Evolutionary conservation across 1,139 yeast genomes (phyloP), one percentile per base, ranked within the genome.

Genomic region (Scheffersomyces lignicola): DNA sequence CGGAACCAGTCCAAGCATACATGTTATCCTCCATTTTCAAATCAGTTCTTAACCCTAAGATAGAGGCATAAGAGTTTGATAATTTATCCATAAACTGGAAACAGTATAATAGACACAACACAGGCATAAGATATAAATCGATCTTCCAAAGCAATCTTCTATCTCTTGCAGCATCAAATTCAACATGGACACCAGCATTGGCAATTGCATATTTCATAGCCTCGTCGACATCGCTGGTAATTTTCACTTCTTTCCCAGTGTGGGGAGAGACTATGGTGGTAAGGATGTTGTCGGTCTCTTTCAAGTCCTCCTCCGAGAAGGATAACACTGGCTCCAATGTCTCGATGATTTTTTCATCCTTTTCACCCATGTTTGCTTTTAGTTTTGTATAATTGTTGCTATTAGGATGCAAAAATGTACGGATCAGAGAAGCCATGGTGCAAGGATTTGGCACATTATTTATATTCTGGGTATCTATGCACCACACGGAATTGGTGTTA

Each of bases 81-180:
- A 69, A 58, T 49, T 83, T 83, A 54, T 82, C 89, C 80, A 82
- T 77, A 40, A 73, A 78, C 54, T 82, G 88, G 29, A 72, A 60
- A 12, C 79, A 69, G 51, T 78, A 78, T 13, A 80, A 54, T 11
- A 74, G 40, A 48, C 80, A 71, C 66, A 81, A 64, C 24, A 80
- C 40, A 0, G 87, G 83, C 44, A 78, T 58, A 42, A 82, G 51
- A 43, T 56, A 70, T 11, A 69, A 29, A 51, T 81, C 86, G 25
- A 78, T 75, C 48, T 80, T 82, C 36, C 76, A 22, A 11, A 48
- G 54, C 22, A 58, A 30, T 21, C 40, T 45, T 20, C 35, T 42
- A 29, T 51, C 50, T 8, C 43, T 39, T 31, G 39, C 49, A 11
- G 44, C 48, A 24, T 52, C 51, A 3, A 54, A 33, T 18, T 45